phyloP scores from a whole-genome alignment of 2,329 filamentous ascomycete genomes.

The Blumeria hordei region DNA sequence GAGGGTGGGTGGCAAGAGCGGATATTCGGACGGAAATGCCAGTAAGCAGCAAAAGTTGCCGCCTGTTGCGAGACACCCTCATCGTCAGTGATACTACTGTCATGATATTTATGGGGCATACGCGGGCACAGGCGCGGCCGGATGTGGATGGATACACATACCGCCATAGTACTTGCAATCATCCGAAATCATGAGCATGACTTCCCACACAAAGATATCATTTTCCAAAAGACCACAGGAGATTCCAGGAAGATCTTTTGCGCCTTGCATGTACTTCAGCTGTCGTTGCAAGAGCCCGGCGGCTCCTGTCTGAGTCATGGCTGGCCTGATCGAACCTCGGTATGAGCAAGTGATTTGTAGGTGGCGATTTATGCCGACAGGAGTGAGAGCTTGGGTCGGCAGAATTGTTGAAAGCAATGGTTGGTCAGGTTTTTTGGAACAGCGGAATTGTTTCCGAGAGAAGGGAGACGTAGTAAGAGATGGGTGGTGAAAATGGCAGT shows the following conservation, averaged over 20 bases:
- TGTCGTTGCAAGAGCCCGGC: slow-evolving; percentile 59
- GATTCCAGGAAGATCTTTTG: slow-evolving; percentile 81
- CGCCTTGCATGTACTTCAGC: slow-evolving; percentile 79
- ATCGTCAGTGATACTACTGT: too few species aligned
- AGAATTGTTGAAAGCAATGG: too few species aligned
- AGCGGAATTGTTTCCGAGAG: too few species aligned
- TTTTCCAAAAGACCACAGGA: slow-evolving; percentile 72
- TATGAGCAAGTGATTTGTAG: too few species aligned
- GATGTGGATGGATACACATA: slow-evolving; percentile 14
- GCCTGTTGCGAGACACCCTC: slow-evolving; percentile 24
- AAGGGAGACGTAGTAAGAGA: too few species aligned
- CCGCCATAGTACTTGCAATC: slow-evolving; percentile 55
- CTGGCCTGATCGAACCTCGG: too few species aligned
- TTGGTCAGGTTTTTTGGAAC: too few species aligned
- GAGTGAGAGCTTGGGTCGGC: too few species aligned
- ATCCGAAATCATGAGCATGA: slow-evolving; percentile 95
- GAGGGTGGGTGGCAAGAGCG: slow-evolving; percentile 67
- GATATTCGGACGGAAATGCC: slow-evolving; percentile 65
- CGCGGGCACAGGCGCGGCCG: not conserved
- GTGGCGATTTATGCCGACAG: too few species aligned
- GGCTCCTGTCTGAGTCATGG: slow-evolving; percentile 18
- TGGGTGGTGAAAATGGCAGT: too few species aligned
- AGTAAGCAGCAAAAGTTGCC: slow-evolving; percentile 79
- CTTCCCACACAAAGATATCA: slow-evolving; percentile 94
- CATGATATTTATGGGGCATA: too few species aligned